Evolutionary conservation across 129 eudicot genomes (phyloP).

Genomic region (sunflower (Helianthus annuus)): DNA sequence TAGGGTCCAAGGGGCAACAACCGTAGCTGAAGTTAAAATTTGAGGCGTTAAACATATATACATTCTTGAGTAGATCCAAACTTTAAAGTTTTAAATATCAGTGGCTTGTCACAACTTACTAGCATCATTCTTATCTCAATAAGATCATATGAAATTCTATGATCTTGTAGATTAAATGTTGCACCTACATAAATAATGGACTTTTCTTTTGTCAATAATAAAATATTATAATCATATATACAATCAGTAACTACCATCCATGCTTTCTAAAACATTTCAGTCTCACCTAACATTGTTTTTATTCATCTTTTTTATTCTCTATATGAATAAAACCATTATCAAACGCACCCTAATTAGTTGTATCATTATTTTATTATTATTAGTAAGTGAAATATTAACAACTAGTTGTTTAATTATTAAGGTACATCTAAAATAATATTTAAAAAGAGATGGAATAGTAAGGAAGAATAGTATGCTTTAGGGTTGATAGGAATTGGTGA

Average conservation of each 20-base stretch:
- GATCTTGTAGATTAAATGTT: not conserved
- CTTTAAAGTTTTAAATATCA: too few species aligned
- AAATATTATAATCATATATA: not conserved
- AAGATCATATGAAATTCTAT: not conserved
- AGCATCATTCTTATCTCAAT: too few species aligned
- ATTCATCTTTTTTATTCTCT: not conserved
- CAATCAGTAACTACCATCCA: not conserved
- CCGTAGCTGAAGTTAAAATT: too few species aligned
- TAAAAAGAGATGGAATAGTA: constrained; percentile 13
- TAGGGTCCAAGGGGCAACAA: too few species aligned
- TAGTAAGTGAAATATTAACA: not conserved
- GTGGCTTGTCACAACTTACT: too few species aligned
- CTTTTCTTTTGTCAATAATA: not conserved
- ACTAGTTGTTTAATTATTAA: constrained; percentile 20
- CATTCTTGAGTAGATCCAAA: too few species aligned
- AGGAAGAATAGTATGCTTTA: constrained; percentile 35
- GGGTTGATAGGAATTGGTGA: constrained; percentile 43
- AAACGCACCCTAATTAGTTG: constrained; percentile 17
- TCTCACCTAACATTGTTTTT: constrained; percentile 9
- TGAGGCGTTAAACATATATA: too few species aligned
- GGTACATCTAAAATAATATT: not conserved
- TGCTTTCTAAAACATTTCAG: not conserved
- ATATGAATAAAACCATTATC: not conserved
- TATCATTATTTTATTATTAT: constrained; percentile 3
- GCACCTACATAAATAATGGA: not conserved